These are phyloP conservation scores for Penicillium verrucosum DNA, from an alignment of 2,329 filamentous ascomycete species.

Conservation along the genomic window DNA sequence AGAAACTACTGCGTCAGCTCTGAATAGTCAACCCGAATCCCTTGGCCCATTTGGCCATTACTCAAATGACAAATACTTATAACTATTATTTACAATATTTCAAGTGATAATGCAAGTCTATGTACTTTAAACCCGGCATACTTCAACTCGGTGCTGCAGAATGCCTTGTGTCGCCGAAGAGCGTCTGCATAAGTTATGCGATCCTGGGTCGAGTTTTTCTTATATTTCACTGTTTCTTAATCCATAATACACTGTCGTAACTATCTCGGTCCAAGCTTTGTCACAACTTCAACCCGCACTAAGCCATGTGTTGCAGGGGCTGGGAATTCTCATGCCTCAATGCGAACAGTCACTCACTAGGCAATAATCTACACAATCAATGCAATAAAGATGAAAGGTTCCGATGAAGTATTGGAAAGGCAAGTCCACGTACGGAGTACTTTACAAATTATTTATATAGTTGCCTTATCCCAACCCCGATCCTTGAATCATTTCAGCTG, in stretches of 20 bases:
- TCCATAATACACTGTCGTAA: neutral
- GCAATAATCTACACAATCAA: neutral
- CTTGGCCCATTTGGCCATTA: neutral
- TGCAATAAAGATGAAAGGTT: neutral
- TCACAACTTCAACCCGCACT: neutral
- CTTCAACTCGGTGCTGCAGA: neutral
- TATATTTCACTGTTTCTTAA: neutral
- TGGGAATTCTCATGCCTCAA: neutral
- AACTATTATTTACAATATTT: neutral
- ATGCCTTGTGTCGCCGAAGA: neutral
- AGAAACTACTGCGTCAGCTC: neutral
- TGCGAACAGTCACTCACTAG: neutral
- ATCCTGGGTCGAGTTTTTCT: neutral
- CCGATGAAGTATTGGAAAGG: neutral
- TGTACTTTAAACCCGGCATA: neutral
- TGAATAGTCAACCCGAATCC: neutral
- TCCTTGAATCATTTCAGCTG: neutral
- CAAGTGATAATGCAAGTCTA: neutral
- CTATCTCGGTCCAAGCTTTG: neutral
- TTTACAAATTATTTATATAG: neutral
- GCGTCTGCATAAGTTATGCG: neutral
- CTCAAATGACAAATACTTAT: too few relatives aligned
- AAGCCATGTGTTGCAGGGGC: neutral
- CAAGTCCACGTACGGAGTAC: neutral
- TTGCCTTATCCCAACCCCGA: neutral